Evolutionary conservation across 2,329 filamentous ascomycete species (phyloP), one percentile per base, ranked within the genome.

Genomic region (Mycocentrospora acerina): DNA sequence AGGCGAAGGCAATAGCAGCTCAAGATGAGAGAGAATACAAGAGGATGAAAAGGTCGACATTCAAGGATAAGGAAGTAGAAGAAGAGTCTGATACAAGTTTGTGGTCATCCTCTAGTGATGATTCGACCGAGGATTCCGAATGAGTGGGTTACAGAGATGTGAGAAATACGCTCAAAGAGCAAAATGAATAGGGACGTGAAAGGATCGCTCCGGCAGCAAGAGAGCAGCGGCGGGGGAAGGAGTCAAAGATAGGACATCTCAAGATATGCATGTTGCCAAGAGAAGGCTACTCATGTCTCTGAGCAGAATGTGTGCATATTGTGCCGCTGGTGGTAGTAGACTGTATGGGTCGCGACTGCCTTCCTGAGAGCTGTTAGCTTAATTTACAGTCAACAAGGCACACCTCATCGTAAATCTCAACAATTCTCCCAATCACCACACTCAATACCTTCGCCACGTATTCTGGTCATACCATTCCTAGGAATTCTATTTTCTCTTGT

Each of bases 331-430:
- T 22, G 9, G 18, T n/a, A n/a, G n/a, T 19, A 12, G 6, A 28
- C 15, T 15, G 10, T 35, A 10, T 26, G 14, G 31, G 33, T 38
- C 30, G 48, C 37, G 39, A 35, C 42, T 51, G 33, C 50, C 43
- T 43, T 18, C 31, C 39, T 24, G 27, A 34, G 16, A 24, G 24
- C 37, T 32, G 29, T 12, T 27, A 29, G 31, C 37, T 40, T 47
- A 39, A 47, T 41, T 19, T 22, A 22, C 24, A 7, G 29, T 15
- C 19, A 39, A 44, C 50, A 48, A 56, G 48, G 52, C 29, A 44
- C 44, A 36, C 31, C 26, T 34, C 12, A 22, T 12, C 24, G 14
- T 4, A 22, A 24, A 22, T 30, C 39, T 37, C 28, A 5, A 5
- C 19, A 22, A 5, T 9, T 22, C 19, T 22, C 19, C 9, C 19